Evolutionary conservation across 1,284 basidiomycete species (phyloP), one percentile per base, ranked within the genome.

Genomic region (Apiotrichum laibachii): DNA sequence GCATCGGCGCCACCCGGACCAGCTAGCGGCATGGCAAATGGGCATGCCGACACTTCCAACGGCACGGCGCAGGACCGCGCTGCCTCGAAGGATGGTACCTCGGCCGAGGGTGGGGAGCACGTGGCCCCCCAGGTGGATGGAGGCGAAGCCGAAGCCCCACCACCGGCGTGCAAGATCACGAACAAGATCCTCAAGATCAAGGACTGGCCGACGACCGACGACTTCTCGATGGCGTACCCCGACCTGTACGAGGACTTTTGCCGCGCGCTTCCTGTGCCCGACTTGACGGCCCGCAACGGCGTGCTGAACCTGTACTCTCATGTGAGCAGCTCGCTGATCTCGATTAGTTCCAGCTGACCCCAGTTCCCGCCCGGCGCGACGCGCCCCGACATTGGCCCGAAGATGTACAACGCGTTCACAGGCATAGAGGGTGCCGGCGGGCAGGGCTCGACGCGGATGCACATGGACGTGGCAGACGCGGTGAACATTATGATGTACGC

Each of bases 391-490:
- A 84, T 97, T 15, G 93, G 92, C 71, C 83, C 83, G 8, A 84
- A 84, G 69, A 82, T 83, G 81, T 80, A 81, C 69, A 77, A 79
- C 56, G 80, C 81, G 5, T 77, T 80, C 54, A 74, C 72, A 1
- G 68, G 57, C 0, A 45, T 56, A 15, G 68, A 73, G 46, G 51
- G 44, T 0, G 39, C 50, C 5, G 68, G 67, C 19, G 70, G 71
- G 4, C 59, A 61, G 44, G 71, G 71, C 16, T 70, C 71, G 56
- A 97, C 94, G 4, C 82, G 91, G 50, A 76, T 97, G 54, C 93
- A 97, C 72, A 94, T 95, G 91, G 93, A 97, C 77, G 92, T 95
- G 83, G 92, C 93, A 0, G 93, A 97, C 70, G 92, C 92, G 1
- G 80, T 96, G 62, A 97, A 97, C 75, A 84, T 96, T 67, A 92